Evolutionary conservation across 768 basidiomycete genomes (phyloP), one percentile per base, ranked within the genome.

Genomic region (Pleurotus citrinopileatus): DNA sequence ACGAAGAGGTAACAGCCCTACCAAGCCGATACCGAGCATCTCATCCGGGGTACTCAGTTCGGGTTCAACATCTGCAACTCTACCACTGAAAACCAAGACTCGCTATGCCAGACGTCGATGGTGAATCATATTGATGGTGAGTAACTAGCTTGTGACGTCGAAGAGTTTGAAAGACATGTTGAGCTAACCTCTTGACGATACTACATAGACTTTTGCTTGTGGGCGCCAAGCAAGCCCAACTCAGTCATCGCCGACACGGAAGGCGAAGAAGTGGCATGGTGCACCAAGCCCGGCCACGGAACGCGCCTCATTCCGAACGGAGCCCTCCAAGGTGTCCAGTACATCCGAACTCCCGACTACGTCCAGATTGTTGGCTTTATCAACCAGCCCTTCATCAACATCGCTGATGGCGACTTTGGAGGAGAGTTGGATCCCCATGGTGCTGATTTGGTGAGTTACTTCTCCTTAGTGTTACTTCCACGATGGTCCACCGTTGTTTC

Each of bases 341-440:
- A 83, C 61, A 77, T 89, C 60, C 75, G 74, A 65, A 87, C 88
- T 0, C 74, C 77, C 3, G 76, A 83, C 57, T 90, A 88, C 61
- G 72, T 86, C 15, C 84, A 86, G 64, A 72, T 72, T 61, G 76
- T 73, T 61, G 86, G 89, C 22, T 71, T 79, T 36, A 87, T 88
- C 25, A 81, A 93, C 64, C 75, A 91, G 58, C 88, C 87, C 20
- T 79, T 72, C 57, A 66, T 94, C 62, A 79, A 89, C 70, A 64
- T 94, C 34, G 63, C 64, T 1, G 46, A 61, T 0, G 71, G 67
- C 3, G 91, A 94, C 61, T 70, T 61, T 19, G 76, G 48, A 13
- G 91, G 91, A 51, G 91, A 94, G 65, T 74, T 90, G 37, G 87
- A 91, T 65, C 81, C 86, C 40, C 76, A 83, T 46, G 87, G 87